A percentile compares a stretch with the other conserved stretches of the same genome.
Evolutionary conservation across 2,329 filamentous ascomycete species (phyloP).

Genomic region (Acephala macrosclerotiorum): DNA sequence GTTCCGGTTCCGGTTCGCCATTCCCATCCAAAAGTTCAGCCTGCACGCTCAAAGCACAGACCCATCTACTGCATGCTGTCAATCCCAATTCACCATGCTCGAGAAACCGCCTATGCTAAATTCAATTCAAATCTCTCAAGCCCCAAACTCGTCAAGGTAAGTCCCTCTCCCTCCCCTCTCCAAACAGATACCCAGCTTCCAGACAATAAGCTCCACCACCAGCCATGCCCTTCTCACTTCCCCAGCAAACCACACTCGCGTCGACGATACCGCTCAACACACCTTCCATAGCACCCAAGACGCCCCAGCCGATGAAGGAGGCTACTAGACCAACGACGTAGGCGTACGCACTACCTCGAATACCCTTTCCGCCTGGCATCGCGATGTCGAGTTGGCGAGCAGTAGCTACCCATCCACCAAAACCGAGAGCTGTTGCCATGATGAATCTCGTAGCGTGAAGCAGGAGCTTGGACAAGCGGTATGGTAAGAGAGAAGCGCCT

Average conservation of each 20-base stretch:
- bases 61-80: neutral
- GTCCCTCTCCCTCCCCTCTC: slow-evolving; percentile 57
- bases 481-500: slow-evolving; percentile 74
- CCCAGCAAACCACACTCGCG: slow-evolving; percentile 91
- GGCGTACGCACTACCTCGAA: slow-evolving; percentile 87
- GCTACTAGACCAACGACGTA: slow-evolving; percentile 94
- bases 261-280: slow-evolving; percentile 88
- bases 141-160: slow-evolving; percentile 14
- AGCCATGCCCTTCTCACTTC: slow-evolving; percentile 79
- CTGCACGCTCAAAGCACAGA: slow-evolving; percentile 1
- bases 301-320: slow-evolving; percentile 92
- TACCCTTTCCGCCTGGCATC: slow-evolving; percentile 55
- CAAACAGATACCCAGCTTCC: slow-evolving; percentile 89
- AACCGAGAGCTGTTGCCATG: slow-evolving; percentile 88
- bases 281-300: slow-evolving; percentile 89
- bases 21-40: neutral
- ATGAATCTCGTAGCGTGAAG: slow-evolving; percentile 90
- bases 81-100: neutral
- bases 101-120: neutral
- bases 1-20: neutral
- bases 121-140: neutral
- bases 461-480: slow-evolving; percentile 88
- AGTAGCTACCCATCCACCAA: slow-evolving; percentile 96
- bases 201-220: slow-evolving; percentile 83
- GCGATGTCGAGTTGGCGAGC: slow-evolving; percentile 77